Evolutionary conservation across 2,329 filamentous ascomycete species (phyloP).

Genomic region (Colletotrichum acutatum): DNA sequence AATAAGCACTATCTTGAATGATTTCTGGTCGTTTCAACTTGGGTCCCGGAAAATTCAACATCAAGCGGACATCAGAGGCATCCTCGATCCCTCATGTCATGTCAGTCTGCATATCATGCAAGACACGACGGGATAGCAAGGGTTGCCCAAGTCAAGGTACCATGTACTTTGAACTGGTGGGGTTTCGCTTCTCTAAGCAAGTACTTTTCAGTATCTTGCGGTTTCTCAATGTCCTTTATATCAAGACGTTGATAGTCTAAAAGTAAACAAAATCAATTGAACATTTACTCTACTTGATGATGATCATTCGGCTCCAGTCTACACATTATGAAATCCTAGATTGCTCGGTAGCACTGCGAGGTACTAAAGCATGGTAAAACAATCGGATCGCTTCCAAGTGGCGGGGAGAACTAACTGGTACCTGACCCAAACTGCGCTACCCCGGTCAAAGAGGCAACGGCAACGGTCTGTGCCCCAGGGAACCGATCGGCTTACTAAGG

Average conservation of each 20-base stretch:
- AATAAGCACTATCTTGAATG: conserved; percentile 12
- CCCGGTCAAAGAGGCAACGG: neutral
- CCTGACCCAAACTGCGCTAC: neutral
- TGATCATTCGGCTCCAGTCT: neutral
- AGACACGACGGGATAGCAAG: neutral
- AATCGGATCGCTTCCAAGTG: too few relatives aligned
- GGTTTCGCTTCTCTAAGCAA: neutral
- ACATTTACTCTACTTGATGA: neutral
- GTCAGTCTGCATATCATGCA: too few relatives aligned
- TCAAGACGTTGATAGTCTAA: neutral
- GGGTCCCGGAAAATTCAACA: neutral
- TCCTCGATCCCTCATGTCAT: neutral
- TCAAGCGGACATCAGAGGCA: neutral
- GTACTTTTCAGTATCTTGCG: neutral
- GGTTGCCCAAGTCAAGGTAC: neutral
- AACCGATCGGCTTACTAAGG: conserved; percentile 24
- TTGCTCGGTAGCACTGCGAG: neutral
- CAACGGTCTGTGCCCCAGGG: conserved; percentile 7
- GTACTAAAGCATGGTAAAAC: neutral
- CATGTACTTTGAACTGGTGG: neutral
- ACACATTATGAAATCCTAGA: neutral
- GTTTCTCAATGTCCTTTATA: neutral
- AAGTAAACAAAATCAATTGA: too few relatives aligned
- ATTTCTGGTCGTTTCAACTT: neutral
- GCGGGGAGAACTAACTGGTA: neutral